Evolutionary conservation across 768 basidiomycete genomes (phyloP).

Genomic region (Hygrocybe coccinea): DNA sequence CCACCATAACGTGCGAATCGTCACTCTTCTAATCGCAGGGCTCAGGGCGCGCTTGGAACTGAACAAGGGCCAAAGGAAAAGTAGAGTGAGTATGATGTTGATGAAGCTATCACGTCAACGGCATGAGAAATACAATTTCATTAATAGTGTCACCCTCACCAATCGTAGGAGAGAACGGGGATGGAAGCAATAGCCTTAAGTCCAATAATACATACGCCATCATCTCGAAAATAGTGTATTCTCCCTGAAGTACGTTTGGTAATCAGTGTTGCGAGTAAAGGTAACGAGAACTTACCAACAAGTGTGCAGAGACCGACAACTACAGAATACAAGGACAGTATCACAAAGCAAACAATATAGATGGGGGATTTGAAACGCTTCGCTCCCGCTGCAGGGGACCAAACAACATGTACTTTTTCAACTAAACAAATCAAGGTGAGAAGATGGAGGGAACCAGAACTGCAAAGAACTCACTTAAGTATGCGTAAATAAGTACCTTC

Average conservation of each 20-base stretch:
- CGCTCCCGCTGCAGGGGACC: conserved; percentile 32
- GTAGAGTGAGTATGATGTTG: conserved; percentile 35
- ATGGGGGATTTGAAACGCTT: conserved; percentile 37
- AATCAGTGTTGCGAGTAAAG: background rate
- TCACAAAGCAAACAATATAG: conserved; percentile 37
- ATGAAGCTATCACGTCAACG: conserved; percentile 10
- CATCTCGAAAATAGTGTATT: conserved; percentile 31
- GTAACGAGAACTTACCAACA: background rate
- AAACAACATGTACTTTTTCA: conserved; percentile 45
- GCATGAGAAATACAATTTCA: background rate
- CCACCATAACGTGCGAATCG: conserved; percentile 41
- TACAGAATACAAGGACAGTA: conserved; percentile 35
- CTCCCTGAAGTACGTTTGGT: conserved; percentile 21
- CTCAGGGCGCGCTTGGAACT: conserved; percentile 29
- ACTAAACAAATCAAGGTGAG: conserved; percentile 20
- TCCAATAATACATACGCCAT: conserved; percentile 46
- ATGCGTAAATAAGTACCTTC: conserved; percentile 46
- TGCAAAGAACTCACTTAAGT: conserved; percentile 32
- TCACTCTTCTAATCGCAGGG: conserved; percentile 33
- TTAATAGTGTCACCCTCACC: conserved; percentile 30
- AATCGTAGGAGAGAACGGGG: conserved; percentile 43
- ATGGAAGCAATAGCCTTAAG: conserved; percentile 33
- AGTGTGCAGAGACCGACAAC: conserved; percentile 37
- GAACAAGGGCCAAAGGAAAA: conserved; percentile 47
- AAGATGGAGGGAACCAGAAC: conserved; percentile 2